Evolutionary conservation across 768 basidiomycete species (phyloP).

Genomic region (Lactarius akahatsu): DNA sequence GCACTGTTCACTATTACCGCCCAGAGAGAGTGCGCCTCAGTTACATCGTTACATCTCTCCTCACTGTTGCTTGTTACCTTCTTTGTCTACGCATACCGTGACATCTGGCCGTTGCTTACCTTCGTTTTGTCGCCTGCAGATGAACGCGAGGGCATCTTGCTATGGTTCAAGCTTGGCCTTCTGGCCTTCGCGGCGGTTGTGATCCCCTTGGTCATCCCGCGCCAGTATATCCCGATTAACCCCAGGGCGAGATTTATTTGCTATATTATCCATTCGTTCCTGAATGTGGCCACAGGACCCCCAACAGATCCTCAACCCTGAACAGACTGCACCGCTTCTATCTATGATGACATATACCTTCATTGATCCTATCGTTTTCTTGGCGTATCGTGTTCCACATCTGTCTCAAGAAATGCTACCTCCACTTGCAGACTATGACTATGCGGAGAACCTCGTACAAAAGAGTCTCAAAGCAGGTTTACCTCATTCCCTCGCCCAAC

Average conservation of each 20-base stretch:
- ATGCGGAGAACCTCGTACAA: conserved; percentile 37
- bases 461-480: conserved; percentile 37
- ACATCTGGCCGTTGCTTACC: conserved; percentile 58
- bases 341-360: conserved; percentile 47
- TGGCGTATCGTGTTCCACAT: conserved; percentile 45
- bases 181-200: conserved; percentile 46
- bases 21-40: conserved; percentile 4
- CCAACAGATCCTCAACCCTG: conserved; percentile 31
- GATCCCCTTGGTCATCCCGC: conserved; percentile 56
- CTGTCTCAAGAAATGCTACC: conserved; percentile 46
- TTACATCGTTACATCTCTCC: conserved; percentile 46
- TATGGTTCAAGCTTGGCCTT: conserved; percentile 54
- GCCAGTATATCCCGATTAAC: conserved; percentile 58
- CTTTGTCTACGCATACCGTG: conserved; percentile 52
- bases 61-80: conserved; percentile 50
- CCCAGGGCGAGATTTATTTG: conserved; percentile 41
- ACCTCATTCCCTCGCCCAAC: background rate
- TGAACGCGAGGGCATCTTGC: conserved; percentile 43
- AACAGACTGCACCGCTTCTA: conserved; percentile 36
- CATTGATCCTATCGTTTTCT: conserved; percentile 50
- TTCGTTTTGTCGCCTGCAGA: conserved; percentile 53
- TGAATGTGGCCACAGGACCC: conserved; percentile 30
- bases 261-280: background rate
- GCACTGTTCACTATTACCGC: conserved; percentile 27
- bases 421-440: conserved; percentile 46